These are phyloP conservation scores for Dovyalis caffra DNA, from an alignment of 345 rosid genomes.

Conservation along the genomic window DNA sequence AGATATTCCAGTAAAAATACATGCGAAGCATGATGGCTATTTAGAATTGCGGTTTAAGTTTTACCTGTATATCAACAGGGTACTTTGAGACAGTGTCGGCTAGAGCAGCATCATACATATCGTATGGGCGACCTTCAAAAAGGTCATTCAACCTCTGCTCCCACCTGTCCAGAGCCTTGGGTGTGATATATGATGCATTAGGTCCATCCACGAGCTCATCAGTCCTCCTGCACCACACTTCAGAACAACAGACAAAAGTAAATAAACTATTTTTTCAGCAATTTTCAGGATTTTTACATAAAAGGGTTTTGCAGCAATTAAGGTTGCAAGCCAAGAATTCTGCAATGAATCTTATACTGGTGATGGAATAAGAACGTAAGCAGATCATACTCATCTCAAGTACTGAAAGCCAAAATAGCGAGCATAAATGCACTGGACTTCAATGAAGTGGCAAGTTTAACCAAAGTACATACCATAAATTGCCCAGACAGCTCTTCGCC, in stretches of 20 bases:
- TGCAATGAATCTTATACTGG: background rate
- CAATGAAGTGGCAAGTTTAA: background rate
- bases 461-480: slow-evolving; percentile 41
- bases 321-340: background rate
- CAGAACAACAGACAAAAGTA: background rate
- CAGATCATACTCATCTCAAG: background rate
- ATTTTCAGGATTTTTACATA: background rate
- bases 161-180: slow-evolving; percentile 54
- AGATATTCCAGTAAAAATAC: background rate
- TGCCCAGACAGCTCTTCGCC: slow-evolving; percentile 58
- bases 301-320: background rate
- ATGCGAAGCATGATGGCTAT: background rate
- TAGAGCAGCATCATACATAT: slow-evolving; percentile 50
- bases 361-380: background rate
- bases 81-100: slow-evolving; percentile 42
- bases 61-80: slow-evolving; percentile 56
- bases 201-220: slow-evolving; percentile 62
- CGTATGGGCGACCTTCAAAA: slow-evolving; percentile 44
- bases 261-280: background rate
- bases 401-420: background rate
- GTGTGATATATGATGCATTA: slow-evolving; percentile 48
- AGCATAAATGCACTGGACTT: background rate
- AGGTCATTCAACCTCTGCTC: slow-evolving; percentile 43
- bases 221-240: slow-evolving; percentile 62
- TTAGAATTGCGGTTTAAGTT: background rate